phyloP scores from a whole-genome alignment of 805 yeast genomes.

The Cyberlindnera mrakii region DNA sequence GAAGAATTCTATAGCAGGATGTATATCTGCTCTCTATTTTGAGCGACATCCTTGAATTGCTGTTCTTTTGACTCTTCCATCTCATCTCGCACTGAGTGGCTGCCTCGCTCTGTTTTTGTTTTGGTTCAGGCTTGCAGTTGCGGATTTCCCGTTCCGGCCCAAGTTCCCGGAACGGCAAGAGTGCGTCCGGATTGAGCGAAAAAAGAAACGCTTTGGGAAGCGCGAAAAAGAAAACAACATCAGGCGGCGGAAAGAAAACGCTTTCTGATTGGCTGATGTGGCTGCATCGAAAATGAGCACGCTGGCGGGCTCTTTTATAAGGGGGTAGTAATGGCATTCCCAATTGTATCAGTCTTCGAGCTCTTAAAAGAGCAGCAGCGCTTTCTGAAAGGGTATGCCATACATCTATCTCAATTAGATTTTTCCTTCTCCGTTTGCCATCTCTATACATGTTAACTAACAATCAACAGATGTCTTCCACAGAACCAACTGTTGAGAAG shows the following conservation, averaged over 20 bases:
- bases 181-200: neutral
- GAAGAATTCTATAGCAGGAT: too few relatives aligned
- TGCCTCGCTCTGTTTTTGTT: neutral
- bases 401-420: neutral
- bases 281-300: too few relatives aligned
- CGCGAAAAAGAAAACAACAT: too few relatives aligned
- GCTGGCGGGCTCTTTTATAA: too few relatives aligned
- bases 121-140: neutral
- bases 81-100: neutral
- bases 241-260: neutral
- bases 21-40: too few relatives aligned
- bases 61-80: neutral
- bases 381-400: too few relatives aligned
- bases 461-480: constrained; percentile 21
- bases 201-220: neutral
- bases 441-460: constrained; percentile 3
- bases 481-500: constrained; percentile 51
- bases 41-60: too few relatives aligned
- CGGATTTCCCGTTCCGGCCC: too few relatives aligned
- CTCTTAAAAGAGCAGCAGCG: neutral
- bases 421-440: neutral
- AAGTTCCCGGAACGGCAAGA: neutral
- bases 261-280: neutral
- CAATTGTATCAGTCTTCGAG: neutral
- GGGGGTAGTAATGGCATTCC: neutral